Evolutionary conservation across 371 early-diverging fungal genomes (phyloP).

Genomic region (Actinomortierella ambigua): DNA sequence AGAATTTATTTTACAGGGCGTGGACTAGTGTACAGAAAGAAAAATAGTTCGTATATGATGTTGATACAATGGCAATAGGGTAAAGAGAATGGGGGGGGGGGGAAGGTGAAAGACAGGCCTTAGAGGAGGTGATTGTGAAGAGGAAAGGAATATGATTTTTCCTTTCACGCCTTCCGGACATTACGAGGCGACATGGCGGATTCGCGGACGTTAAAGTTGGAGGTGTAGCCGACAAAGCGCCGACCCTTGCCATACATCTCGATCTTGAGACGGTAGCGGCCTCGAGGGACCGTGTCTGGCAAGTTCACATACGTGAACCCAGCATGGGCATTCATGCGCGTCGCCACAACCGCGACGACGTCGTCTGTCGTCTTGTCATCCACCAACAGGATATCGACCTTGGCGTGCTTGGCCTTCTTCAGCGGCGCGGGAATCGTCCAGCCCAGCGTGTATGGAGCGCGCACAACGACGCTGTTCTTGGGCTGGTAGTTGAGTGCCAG

Average conservation of each 20-base stretch:
- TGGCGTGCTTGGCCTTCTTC: constrained; percentile 21
- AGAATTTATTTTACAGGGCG: too few species aligned
- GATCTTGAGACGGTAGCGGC: constrained; percentile 29
- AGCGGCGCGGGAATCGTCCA: constrained; percentile 41
- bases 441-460: constrained; percentile 41
- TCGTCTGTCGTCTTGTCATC: constrained; percentile 8
- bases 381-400: constrained; percentile 33
- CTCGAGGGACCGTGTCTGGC: constrained; percentile 29
- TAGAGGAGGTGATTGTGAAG: too few species aligned
- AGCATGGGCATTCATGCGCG: constrained; percentile 31
- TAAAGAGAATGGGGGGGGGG: too few species aligned
- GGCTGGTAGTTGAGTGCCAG: constrained; percentile 38
- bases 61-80: too few species aligned
- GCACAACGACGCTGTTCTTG: constrained; percentile 25
- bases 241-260: constrained; percentile 45
- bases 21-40: too few species aligned
- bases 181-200: constrained; percentile 25
- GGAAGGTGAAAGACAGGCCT: too few species aligned
- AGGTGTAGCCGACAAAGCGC: constrained; percentile 40
- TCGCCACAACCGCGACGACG: constrained; percentile 17
- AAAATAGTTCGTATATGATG: too few species aligned
- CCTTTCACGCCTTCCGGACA: too few species aligned
- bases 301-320: constrained; percentile 36
- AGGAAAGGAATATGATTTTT: too few species aligned
- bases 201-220: constrained; percentile 28